phyloP scores from a whole-genome alignment of 345 rosid genomes.

The Microthlaspi erraticum region DNA sequence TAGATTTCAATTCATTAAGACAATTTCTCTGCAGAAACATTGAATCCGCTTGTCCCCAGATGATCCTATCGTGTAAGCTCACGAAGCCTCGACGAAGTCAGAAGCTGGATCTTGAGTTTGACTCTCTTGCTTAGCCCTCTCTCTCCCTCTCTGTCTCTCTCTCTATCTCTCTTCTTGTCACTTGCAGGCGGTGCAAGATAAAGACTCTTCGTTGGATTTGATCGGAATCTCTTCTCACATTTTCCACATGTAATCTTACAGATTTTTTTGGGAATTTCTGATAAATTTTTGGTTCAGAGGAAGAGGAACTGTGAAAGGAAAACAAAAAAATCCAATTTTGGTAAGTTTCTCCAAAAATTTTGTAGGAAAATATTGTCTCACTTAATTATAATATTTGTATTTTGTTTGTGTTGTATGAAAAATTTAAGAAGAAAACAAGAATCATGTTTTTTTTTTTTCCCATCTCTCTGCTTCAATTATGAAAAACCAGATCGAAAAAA shows the following conservation, averaged over 20 bases:
- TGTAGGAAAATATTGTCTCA: neutral
- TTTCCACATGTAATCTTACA: conserved; percentile 2
- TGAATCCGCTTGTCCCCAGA: conserved; percentile 33
- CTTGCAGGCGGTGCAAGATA: conserved; percentile 35
- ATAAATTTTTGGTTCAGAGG: conserved; percentile 13
- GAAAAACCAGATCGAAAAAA: conserved; percentile 19
- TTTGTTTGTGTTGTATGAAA: conserved; percentile 16
- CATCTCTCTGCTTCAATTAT: neutral
- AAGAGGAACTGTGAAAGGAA: neutral
- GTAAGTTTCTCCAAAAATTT: conserved; percentile 16
- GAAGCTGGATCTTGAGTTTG: conserved; percentile 45
- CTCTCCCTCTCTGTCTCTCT: neutral
- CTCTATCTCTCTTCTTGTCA: conserved; percentile 34
- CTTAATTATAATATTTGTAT: neutral
- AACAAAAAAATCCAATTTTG: conserved; percentile 12
- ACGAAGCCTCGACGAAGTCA: conserved; percentile 38
- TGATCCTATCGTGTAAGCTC: conserved; percentile 31
- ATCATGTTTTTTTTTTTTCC: conserved; percentile 1
- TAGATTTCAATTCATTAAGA: conserved; percentile 31
- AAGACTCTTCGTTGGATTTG: conserved; percentile 28
- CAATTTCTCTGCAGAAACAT: conserved; percentile 32
- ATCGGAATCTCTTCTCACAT: conserved; percentile 34
- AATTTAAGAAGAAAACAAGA: conserved; percentile 6
- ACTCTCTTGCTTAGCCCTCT: conserved; percentile 21
- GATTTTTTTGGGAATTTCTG: conserved; percentile 19